Evolutionary conservation across 352 stramenopile species (phyloP).

Genomic region (Phytophthora uliginosa): DNA sequence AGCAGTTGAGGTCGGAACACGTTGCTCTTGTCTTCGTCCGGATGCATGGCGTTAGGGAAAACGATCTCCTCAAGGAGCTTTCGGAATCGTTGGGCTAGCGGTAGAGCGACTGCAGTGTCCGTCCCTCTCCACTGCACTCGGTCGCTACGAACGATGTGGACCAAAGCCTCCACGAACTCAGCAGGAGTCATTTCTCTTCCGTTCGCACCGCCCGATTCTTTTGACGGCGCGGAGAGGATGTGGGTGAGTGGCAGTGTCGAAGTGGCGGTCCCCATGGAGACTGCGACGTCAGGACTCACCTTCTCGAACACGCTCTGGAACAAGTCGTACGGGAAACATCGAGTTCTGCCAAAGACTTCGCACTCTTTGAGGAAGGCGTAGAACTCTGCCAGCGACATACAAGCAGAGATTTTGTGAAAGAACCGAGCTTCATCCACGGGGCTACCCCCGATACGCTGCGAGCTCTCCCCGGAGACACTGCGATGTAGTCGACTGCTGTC

Average conservation of each 20-base stretch:
- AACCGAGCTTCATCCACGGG: conserved; percentile 60
- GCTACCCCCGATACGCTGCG: conserved; percentile 5
- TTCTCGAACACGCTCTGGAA: conserved; percentile 66
- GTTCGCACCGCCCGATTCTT: conserved; percentile 8
- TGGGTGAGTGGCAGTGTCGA: conserved; percentile 30
- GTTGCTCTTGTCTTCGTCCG: conserved; percentile 54
- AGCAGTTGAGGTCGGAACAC: conserved; percentile 65
- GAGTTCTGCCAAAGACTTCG: conserved; percentile 59
- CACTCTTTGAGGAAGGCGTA: conserved; percentile 77
- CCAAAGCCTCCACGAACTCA: conserved; percentile 76
- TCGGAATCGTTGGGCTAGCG: conserved; percentile 54
- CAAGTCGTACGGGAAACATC: conserved; percentile 69
- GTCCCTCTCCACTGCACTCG: conserved; percentile 32
- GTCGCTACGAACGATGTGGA: conserved; percentile 61
- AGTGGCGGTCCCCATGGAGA: conserved; percentile 28
- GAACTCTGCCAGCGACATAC: conserved; percentile 77
- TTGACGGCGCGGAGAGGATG: conserved; percentile 28
- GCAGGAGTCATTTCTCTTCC: conserved; percentile 65
- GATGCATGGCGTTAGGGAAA: conserved; percentile 59
- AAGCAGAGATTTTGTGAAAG: conserved; percentile 73
- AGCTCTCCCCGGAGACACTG: conserved; percentile 1
- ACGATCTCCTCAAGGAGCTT: conserved; percentile 64
- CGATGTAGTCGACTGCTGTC: conserved; percentile 28
- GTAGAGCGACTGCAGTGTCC: background rate
- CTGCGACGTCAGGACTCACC: conserved; percentile 54